Conservation (phyloP, 2,329 filamentous ascomycete species). For the Trichoderma lentiforme region DNA sequence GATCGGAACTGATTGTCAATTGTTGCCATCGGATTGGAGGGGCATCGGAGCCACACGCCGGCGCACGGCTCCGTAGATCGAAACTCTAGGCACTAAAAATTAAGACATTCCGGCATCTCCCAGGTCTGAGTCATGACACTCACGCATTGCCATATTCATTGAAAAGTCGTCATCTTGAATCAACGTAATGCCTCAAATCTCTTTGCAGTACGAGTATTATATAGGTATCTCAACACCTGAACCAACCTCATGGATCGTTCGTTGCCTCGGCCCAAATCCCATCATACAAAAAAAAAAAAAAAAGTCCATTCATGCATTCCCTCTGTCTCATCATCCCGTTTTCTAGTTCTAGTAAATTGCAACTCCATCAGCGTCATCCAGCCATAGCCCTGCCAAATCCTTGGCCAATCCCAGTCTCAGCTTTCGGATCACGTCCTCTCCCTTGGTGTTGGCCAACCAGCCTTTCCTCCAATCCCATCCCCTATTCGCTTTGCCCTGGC, state of each 20-base stretch:
- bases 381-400: slow-evolving; percentile 69
- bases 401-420: slow-evolving; percentile 70
- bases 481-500: slow-evolving; percentile 51
- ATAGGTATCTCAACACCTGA: slow-evolving; percentile 2
- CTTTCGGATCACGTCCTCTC: slow-evolving; percentile 67
- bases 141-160: background rate
- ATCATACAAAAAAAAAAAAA: background rate
- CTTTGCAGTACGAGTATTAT: slow-evolving; percentile 4
- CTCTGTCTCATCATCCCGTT: background rate
- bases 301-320: background rate
- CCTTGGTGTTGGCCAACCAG: slow-evolving; percentile 64
- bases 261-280: background rate
- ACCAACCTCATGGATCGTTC: slow-evolving; percentile 2
- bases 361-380: slow-evolving; percentile 60
- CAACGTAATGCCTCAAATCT: background rate
- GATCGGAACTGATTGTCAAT: slow-evolving; percentile 32
- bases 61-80: background rate
- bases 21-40: slow-evolving; percentile 34
- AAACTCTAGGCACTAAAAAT: background rate
- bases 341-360: slow-evolving; percentile 37
- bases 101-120: background rate
- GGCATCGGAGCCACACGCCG: background rate
- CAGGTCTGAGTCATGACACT: background rate
- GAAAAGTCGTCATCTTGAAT: background rate
- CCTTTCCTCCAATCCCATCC: slow-evolving; percentile 78